phyloP scores from a whole-genome alignment of 345 rosid species.

The Eucalyptus erythrocorys region DNA sequence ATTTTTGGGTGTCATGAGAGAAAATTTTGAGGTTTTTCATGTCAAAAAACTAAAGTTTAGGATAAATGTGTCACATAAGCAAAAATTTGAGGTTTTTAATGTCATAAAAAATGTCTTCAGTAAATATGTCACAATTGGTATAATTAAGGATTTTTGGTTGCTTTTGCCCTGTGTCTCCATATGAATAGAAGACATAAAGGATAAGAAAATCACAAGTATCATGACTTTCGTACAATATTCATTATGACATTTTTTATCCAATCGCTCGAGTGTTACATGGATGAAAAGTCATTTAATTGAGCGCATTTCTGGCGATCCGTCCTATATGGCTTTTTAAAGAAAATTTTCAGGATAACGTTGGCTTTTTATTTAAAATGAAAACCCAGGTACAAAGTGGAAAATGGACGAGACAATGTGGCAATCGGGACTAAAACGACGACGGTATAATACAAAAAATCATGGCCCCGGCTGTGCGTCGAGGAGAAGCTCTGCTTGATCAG shows the following conservation, averaged over 20 bases:
- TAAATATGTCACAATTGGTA: fast-evolving
- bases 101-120: fast-evolving
- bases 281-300: no score
- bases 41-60: no score
- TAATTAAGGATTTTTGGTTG: no score
- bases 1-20: fast-evolving
- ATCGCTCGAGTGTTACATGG: not conserved
- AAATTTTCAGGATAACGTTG: not conserved
- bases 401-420: not conserved
- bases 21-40: no score
- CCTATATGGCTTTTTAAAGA: not conserved
- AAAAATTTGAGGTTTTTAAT: no score
- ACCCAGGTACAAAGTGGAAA: not conserved
- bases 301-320: fast-evolving
- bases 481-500: not conserved
- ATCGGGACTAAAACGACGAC: not conserved
- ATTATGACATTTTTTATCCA: fast-evolving
- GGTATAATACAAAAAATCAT: no score
- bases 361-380: no score
- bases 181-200: not conserved
- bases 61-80: fast-evolving
- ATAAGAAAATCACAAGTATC: fast-evolving
- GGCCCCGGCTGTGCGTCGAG: fast-evolving
- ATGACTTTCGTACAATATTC: fast-evolving
- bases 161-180: no score